Conservation (phyloP, 2,329 filamentous ascomycete species). For the Chalaropsis ovoidea region DNA sequence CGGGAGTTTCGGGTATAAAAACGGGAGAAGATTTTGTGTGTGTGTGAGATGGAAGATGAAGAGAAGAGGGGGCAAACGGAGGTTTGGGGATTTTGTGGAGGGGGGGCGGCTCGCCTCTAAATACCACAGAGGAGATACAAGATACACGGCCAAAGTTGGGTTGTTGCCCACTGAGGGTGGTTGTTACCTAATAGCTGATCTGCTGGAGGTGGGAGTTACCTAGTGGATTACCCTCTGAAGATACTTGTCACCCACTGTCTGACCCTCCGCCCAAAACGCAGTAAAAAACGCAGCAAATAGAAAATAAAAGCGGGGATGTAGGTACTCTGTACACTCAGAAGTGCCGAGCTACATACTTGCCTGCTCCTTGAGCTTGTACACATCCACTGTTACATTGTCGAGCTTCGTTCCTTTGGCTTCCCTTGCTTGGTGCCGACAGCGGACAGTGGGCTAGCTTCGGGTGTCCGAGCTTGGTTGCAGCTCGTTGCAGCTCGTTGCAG, state of each 20-base stretch:
- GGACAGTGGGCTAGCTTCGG: not conserved
- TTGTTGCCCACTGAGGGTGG: no score
- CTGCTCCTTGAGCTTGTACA: not conserved
- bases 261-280: not conserved
- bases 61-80: slow-evolving; percentile 19
- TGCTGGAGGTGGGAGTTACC: no score
- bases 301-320: slow-evolving; percentile 1
- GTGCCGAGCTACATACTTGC: no score
- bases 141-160: not conserved
- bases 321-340: no score
- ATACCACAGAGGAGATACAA: not conserved
- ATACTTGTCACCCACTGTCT: not conserved
- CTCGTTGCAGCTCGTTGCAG: not conserved
- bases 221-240: no score
- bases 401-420: slow-evolving; percentile 6
- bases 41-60: slow-evolving; percentile 20
- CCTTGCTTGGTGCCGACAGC: not conserved
- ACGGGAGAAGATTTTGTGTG: slow-evolving; percentile 14
- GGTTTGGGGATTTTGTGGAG: not conserved
- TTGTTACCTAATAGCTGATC: not conserved
- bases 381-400: no score
- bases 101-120: slow-evolving; percentile 6
- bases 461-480: not conserved
- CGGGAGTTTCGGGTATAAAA: slow-evolving; percentile 15
- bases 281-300: not conserved